Percentiles rank a stretch among this genome's conserved stretches.
phyloP scores from a whole-genome alignment of 306 rosid genomes.

The Leucaena leucocephala region DNA sequence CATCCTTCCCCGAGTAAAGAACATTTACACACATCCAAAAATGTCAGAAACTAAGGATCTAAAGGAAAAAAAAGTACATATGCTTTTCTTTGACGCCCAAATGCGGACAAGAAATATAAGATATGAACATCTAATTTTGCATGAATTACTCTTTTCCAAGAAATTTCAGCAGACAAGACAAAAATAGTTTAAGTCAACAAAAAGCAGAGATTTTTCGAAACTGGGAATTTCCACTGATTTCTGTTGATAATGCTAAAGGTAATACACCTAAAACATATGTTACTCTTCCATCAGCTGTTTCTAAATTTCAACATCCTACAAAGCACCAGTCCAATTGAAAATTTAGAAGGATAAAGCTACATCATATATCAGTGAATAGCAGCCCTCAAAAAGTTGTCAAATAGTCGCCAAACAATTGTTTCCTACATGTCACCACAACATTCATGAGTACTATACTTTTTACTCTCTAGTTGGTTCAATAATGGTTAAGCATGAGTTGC shows the following conservation, averaged over 20 bases:
- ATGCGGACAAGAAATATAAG: slow-evolving; percentile 21
- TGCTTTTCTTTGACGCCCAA: slow-evolving; percentile 25
- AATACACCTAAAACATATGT: not conserved
- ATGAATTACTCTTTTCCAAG: not conserved
- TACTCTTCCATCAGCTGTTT: not conserved
- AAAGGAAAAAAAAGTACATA: slow-evolving; percentile 25
- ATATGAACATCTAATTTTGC: slow-evolving; percentile 17
- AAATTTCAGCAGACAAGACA: not conserved
- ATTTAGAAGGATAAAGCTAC: not conserved
- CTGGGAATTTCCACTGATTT: not conserved
- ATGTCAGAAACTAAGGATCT: not conserved
- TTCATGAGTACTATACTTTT: not conserved
- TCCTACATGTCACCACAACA: not conserved
- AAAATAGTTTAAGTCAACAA: slow-evolving; percentile 22
- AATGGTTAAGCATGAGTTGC: not conserved
- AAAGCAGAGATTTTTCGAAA: slow-evolving; percentile 6
- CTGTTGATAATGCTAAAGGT: not conserved
- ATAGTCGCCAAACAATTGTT: not conserved
- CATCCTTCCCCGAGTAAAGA: slow-evolving; percentile 7
- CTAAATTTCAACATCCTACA: not conserved
- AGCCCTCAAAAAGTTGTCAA: not conserved
- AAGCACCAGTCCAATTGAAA: not conserved
- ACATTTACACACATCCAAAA: slow-evolving; percentile 16
- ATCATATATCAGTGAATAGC: not conserved
- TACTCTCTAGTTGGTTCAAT: not conserved